Base-by-base conservation (phyloP, 2,329 filamentous ascomycete genomes). In the Huntiella omanensis region DNA sequence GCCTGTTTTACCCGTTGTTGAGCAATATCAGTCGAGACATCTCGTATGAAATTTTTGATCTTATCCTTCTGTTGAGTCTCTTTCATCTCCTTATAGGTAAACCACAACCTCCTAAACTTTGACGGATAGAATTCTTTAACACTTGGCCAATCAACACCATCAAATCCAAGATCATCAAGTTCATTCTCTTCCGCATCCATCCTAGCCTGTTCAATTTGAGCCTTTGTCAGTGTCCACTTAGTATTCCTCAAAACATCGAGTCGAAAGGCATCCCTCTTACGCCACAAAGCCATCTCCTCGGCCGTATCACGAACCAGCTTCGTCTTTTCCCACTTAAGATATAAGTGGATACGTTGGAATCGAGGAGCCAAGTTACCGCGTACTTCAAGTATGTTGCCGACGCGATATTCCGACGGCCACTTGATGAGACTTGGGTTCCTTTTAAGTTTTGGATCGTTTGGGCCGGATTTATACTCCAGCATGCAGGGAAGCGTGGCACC, bases 231-330 rank as follows among this genome's bases (percentile, higher is more conserved):
- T n/a, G 66, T 55, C 77, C 77, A 80, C 0, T 72, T 68, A 47
- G 57, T 59, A 3, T 58, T 57, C 11, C 80, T 60, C 22, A 33
- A 17, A 4, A 75, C 61, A 3, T 71, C 64, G 33, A 54, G 55
- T 33, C 64, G 64, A 54, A 80, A 77, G 28, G 57, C 58, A 13
- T 57, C 52, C 39, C 67, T 61, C 58, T 73, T 73, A 53, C 68
- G 63, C 76, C 76, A 80, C 6, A 77, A 70, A 5, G 55, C 57
- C 3, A 78, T 61, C 55, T 81, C 77, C 33, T 70, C 63, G 40
- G 67, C 64, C 0, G 75, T 80, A 39, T 67, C 65, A 17, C 55
- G 56, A 3, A 80, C 47, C 0, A 62, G 52, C n/a, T 57, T 54
- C 47, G 73, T 58, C 53, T 69, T 73, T 40, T 69, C 62, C 16